A percentile compares a stretch with the other conserved stretches of the same genome.
These are phyloP conservation scores for Erysimum cheiranthoides DNA, from an alignment of 345 rosid species.

Conservation along the genomic window DNA sequence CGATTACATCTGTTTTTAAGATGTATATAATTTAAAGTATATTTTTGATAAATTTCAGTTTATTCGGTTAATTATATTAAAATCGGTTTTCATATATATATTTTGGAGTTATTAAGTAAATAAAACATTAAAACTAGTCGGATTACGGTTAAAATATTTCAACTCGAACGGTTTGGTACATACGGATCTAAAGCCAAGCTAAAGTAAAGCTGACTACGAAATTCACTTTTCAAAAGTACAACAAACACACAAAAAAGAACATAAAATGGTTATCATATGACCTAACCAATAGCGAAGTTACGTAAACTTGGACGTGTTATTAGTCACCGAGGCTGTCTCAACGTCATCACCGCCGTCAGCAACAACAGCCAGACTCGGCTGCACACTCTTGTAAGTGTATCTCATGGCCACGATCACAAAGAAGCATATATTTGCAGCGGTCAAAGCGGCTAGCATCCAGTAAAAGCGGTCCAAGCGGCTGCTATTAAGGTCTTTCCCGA, in stretches of 20 bases:
- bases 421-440: constrained; percentile 55
- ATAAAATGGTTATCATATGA: background rate
- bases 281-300: constrained; percentile 4
- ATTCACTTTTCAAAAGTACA: constrained; percentile 11
- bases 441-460: constrained; percentile 67
- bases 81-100: background rate
- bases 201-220: background rate
- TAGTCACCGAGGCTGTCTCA: constrained; percentile 37
- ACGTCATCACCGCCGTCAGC: constrained; percentile 57
- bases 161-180: background rate
- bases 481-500: constrained; percentile 79
- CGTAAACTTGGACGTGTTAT: constrained; percentile 22
- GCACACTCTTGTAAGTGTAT: constrained; percentile 80
- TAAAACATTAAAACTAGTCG: background rate
- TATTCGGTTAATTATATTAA: background rate
- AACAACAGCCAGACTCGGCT: constrained; percentile 63
- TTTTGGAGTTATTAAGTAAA: background rate
- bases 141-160: constrained; percentile 1
- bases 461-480: constrained; percentile 83
- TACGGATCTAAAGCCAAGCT: background rate
- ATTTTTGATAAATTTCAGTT: background rate
- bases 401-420: constrained; percentile 63
- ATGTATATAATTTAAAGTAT: no score
- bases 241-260: constrained; percentile 15
- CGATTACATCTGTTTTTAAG: no score